Conservation (phyloP, 441 rosid species). For the Francoa sonchifolia region DNA sequence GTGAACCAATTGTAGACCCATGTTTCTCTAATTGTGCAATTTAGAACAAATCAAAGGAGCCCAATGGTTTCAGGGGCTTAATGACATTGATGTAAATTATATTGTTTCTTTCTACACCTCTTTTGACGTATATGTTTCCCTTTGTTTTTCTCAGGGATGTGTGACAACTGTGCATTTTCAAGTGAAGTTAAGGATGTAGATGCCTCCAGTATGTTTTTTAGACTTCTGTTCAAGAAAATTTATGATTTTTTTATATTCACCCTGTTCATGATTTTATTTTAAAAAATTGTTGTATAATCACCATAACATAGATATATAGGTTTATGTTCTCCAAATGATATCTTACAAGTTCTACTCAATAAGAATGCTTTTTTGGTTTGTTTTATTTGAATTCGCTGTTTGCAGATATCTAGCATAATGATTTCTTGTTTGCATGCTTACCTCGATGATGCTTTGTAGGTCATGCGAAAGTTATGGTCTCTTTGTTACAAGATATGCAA, state of each 20-base stretch:
- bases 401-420: not conserved
- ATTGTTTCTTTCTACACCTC: too few species aligned
- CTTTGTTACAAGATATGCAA: constrained; percentile 60
- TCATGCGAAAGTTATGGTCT: constrained; percentile 50
- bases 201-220: constrained; percentile 49
- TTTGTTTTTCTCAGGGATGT: constrained; percentile 95
- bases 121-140: too few species aligned
- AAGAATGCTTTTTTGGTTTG: not conserved
- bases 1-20: too few species aligned
- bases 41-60: too few species aligned
- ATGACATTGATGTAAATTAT: too few species aligned
- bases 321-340: too few species aligned
- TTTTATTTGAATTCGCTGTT: not conserved
- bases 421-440: constrained; percentile 8
- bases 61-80: too few species aligned
- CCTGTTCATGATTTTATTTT: not conserved
- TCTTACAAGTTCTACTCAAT: too few species aligned
- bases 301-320: too few species aligned
- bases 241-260: not conserved
- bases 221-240: not conserved
- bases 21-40: too few species aligned
- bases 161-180: constrained; percentile 75
- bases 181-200: constrained; percentile 61
- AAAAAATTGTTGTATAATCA: too few species aligned
- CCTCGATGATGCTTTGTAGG: constrained; percentile 30